Base-by-base conservation (phyloP, 1,139 yeast species). In the Pneumocystis murina region DNA sequence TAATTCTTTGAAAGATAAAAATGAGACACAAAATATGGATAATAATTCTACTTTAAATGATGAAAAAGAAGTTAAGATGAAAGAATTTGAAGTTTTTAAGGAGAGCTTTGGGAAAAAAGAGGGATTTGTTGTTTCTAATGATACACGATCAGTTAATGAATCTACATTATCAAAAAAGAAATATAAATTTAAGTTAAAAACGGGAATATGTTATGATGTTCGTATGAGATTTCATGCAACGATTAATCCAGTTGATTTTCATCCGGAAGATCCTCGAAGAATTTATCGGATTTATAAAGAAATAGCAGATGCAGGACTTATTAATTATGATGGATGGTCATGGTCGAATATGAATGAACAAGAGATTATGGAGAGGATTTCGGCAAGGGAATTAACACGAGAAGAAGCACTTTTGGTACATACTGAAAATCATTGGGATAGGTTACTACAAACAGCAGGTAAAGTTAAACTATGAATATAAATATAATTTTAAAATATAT, bases 261-360 rank as follows among this genome's bases (percentile, higher is more conserved):
- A 94, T 73, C 99, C 99, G 3, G 99, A 94, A 74, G 98, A 94
- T 72, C 99, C 99, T 14, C 82, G 98, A 67, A 83, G 99, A 69
- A 92, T 92, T 61, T 92, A 91, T 74, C 81, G 97, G 65, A 88
- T 94, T 61, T 94, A 92, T 76, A 89, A 92, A 74, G 86, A 87
- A 61, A 79, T 94, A 62, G 97, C 96, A 0, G 97, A 92, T 72
- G 91, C 95, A 38, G 98, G 98, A 0, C 77, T 94, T 30, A 85
- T 94, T 63, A 82, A 79, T 59, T 97, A 92, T 71, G 85, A 89
- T 30, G 82, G 89, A 2, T 77, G 92, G 61, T 82, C 87, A 3
- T 48, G 55, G 10, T 97, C 97, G 1, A 77, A 84, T 7, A 88
- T 86, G 65, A 84, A 88, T 61, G 83, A 91, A 66, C 97, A 97